Conservation (phyloP, 2,329 filamentous ascomycete species). For the Tricladium varicosporioides region DNA sequence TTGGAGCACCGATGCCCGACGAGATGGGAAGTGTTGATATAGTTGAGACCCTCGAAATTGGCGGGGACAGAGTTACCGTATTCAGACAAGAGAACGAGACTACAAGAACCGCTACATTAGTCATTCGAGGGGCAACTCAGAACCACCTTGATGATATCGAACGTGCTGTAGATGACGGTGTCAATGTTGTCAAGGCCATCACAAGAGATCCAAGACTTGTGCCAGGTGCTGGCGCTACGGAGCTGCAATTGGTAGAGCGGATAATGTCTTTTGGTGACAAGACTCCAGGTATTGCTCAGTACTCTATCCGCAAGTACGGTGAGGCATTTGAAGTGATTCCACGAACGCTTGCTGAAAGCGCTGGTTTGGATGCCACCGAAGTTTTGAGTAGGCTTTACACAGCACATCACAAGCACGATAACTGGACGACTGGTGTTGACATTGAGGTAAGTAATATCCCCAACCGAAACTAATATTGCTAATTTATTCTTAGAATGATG, state of each 20-base stretch:
- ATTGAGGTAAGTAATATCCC: constrained; percentile 61
- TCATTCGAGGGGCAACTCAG: constrained; percentile 92
- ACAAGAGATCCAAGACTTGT: constrained; percentile 90
- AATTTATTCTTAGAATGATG: constrained; percentile 57
- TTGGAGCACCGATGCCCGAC: constrained; percentile 98
- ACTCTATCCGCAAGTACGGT: constrained; percentile 95
- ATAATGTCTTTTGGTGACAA: constrained; percentile 89
- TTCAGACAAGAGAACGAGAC: constrained; percentile 95
- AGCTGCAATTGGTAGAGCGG: constrained; percentile 89
- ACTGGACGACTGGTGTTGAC: constrained; percentile 91
- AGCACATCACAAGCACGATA: constrained; percentile 83
- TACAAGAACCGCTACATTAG: constrained; percentile 89
- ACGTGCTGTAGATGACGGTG: constrained; percentile 94
- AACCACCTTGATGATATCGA: constrained; percentile 98
- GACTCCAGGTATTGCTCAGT: constrained; percentile 88
- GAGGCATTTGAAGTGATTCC: constrained; percentile 98
- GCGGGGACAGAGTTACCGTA: constrained; percentile 95
- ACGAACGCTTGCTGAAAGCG: constrained; percentile 89
- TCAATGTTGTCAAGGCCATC: constrained; percentile 98
- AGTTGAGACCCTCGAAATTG: constrained; percentile 96
- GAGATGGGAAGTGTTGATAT: constrained; percentile 96
- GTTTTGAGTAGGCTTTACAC: constrained; percentile 89
- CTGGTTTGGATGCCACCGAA: constrained; percentile 95
- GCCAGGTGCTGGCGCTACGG: constrained; percentile 89
- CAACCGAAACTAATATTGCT: constrained; percentile 3